Conservation (phyloP, 129 eudicot genomes). For the Calendula officinalis region DNA sequence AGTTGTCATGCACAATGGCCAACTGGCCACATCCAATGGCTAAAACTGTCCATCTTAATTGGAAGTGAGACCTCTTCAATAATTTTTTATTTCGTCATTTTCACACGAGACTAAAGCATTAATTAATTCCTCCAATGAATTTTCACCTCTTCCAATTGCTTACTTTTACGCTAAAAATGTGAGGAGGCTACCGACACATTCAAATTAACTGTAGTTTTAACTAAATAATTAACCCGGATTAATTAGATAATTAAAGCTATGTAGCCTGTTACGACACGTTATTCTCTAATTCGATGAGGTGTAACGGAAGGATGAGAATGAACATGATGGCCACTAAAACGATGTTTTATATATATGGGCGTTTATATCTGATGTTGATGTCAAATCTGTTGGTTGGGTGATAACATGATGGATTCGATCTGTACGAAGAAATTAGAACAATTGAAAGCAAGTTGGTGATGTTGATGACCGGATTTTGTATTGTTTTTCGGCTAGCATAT, state of each 20-base stretch:
- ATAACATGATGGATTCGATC: not conserved
- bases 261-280: not conserved
- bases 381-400: constrained; percentile 19
- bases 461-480: constrained; percentile 9
- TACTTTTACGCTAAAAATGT: no score
- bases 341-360: not conserved
- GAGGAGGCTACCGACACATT: not conserved
- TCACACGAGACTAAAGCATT: no score
- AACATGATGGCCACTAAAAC: constrained; percentile 17
- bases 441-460: constrained; percentile 1
- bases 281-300: not conserved
- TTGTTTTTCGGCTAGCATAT: not conserved
- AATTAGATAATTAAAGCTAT: not conserved
- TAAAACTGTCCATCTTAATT: not conserved
- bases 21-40: not conserved
- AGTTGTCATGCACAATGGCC: not conserved
- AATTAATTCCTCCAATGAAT: no score
- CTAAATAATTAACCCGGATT: not conserved
- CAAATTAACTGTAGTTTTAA: not conserved
- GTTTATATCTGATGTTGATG: constrained; percentile 11
- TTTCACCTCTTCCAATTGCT: no score
- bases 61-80: not conserved
- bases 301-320: constrained; percentile 13
- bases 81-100: not conserved
- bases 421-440: not conserved